Evolutionary conservation across 1,284 basidiomycete species (phyloP).

Genomic region (Trichosporon asahii): DNA sequence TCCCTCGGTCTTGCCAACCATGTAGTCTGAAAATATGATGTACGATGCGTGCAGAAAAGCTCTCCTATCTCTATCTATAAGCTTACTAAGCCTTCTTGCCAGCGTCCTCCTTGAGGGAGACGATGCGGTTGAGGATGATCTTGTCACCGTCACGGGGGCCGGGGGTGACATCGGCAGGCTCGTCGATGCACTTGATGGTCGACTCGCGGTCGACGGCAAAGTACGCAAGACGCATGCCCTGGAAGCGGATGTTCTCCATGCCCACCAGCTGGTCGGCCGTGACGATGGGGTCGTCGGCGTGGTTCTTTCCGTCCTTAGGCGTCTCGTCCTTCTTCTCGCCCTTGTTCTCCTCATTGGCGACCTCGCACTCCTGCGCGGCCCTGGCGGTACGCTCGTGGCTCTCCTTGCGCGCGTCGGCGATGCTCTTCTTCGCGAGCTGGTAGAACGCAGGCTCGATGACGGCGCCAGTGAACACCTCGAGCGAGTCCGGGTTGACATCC

Average conservation of each 20-base stretch:
- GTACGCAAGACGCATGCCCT: slow-evolving; percentile 92
- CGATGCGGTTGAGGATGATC: slow-evolving; percentile 87
- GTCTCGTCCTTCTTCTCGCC: slow-evolving; percentile 53
- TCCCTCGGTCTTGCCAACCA: slow-evolving; percentile 6
- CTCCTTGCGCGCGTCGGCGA: slow-evolving; percentile 66
- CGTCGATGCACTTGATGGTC: slow-evolving; percentile 62
- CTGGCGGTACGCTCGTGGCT: slow-evolving; percentile 61
- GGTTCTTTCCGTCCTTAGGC: neutral
- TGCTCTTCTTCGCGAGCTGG: slow-evolving; percentile 68
- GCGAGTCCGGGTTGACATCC: slow-evolving; percentile 77
- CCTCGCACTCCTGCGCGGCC: slow-evolving; percentile 53
- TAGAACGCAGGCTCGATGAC: slow-evolving; percentile 89
- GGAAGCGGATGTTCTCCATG: slow-evolving; percentile 91
- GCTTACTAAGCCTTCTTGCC: slow-evolving; percentile 60
- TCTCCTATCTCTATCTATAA: neutral
- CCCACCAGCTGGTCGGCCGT: slow-evolving; percentile 81
- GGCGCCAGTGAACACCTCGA: slow-evolving; percentile 74
- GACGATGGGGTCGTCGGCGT: slow-evolving; percentile 55
- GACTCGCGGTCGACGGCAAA: slow-evolving; percentile 89
- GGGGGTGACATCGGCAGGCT: slow-evolving; percentile 53
- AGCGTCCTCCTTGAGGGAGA: slow-evolving; percentile 91
- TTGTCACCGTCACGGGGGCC: slow-evolving; percentile 65
- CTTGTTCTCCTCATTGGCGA: slow-evolving; percentile 50
- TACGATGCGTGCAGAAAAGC: slow-evolving; percentile 5
- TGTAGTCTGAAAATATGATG: slow-evolving; percentile 9